These are phyloP conservation scores for Chamaecrista fasciculata DNA, from an alignment of 306 rosid genomes.

Conservation along the genomic window DNA sequence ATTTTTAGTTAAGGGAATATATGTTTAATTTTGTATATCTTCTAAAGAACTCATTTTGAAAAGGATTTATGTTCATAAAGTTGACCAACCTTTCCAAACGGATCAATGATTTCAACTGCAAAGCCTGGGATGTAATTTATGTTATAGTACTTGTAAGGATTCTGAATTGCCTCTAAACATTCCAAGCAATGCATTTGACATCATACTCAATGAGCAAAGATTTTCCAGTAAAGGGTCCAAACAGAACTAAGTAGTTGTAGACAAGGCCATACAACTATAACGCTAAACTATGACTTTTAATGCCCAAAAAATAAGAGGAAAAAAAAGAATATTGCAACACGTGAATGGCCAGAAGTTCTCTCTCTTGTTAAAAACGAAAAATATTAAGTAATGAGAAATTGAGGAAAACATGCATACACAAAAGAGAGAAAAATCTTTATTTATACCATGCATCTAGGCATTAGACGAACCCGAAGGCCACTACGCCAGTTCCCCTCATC, in stretches of 20 bases:
- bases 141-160: slow-evolving; percentile 11
- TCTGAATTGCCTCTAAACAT: slow-evolving; percentile 74
- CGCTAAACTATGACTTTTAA: background rate
- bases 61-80: background rate
- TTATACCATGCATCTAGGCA: slow-evolving; percentile 69
- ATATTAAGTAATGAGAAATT: background rate
- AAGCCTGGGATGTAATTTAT: background rate
- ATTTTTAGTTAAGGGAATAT: too few species aligned
- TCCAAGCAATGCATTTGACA: slow-evolving; percentile 75
- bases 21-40: too few species aligned
- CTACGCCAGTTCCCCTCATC: slow-evolving; percentile 95
- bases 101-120: background rate
- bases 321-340: background rate
- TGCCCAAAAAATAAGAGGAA: background rate
- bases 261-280: slow-evolving; percentile 1
- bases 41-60: too few species aligned
- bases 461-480: slow-evolving; percentile 83
- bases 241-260: slow-evolving; percentile 43
- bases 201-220: slow-evolving; percentile 82
- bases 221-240: slow-evolving; percentile 44
- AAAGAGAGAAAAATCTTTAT: background rate
- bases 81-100: background rate
- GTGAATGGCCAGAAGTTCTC: background rate
- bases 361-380: background rate
- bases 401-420: slow-evolving; percentile 1